phyloP scores from a whole-genome alignment of 331 rosid genomes.

The Malus hybrid region DNA sequence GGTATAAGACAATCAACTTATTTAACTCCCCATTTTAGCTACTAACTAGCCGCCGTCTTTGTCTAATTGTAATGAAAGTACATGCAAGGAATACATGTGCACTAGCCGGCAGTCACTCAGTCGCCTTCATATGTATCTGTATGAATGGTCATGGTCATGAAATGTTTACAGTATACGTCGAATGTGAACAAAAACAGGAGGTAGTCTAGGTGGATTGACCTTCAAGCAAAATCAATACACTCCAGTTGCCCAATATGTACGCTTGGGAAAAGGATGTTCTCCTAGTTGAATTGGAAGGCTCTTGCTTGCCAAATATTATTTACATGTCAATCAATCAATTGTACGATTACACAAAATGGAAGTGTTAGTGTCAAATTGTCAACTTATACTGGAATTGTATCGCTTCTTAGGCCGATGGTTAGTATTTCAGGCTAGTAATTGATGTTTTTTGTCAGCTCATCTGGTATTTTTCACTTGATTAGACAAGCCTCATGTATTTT shows the following conservation, averaged over 20 bases:
- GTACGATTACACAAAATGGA: neutral
- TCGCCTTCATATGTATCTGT: too few relatives aligned
- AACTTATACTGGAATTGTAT: neutral
- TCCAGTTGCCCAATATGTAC: neutral
- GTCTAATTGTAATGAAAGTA: too few relatives aligned
- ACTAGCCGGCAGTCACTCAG: too few relatives aligned
- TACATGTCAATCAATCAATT: neutral
- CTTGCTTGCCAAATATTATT: neutral
- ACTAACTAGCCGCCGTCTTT: too few relatives aligned
- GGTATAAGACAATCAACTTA: too few relatives aligned
- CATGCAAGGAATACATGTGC: too few relatives aligned
- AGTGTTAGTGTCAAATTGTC: neutral
- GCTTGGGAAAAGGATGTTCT: neutral
- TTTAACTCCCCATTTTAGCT: too few relatives aligned
- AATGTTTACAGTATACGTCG: neutral
- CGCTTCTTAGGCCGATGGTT: constrained; percentile 19
- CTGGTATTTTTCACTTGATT: neutral
- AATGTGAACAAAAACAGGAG: neutral
- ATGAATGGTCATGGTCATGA: neutral
- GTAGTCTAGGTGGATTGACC: neutral
- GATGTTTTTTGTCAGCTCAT: neutral
- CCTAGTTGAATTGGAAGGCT: neutral
- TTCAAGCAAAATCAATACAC: neutral
- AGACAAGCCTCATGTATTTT: neutral
- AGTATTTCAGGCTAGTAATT: constrained; percentile 44